These are phyloP conservation scores for Silene uniflora DNA, from an alignment of 148 eudicot genomes.

Conservation along the genomic window DNA sequence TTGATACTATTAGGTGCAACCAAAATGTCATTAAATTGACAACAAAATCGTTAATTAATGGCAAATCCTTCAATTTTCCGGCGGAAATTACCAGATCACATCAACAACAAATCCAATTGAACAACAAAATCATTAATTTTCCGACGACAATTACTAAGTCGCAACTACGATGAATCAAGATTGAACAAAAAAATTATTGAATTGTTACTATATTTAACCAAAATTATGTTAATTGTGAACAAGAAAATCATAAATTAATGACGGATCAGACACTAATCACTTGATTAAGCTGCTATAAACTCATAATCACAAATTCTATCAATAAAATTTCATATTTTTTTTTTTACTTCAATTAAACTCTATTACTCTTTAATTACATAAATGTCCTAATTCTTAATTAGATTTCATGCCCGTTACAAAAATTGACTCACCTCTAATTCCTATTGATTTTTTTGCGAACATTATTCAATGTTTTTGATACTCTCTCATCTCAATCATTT, in stretches of 20 bases:
- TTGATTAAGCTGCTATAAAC: not conserved
- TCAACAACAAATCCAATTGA: slow-evolving; percentile 24
- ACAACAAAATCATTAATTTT: not conserved
- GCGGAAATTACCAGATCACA: slow-evolving; percentile 73
- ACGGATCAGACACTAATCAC: not conserved
- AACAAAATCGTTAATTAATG: too few species aligned
- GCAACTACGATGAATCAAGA: not conserved
- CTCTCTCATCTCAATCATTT: too few species aligned
- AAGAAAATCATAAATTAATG: not conserved
- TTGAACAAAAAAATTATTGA: not conserved
- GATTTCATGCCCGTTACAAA: too few species aligned
- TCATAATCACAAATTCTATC: not conserved
- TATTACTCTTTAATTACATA: too few species aligned
- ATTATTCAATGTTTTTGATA: too few species aligned
- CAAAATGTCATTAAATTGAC: too few species aligned
- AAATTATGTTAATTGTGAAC: not conserved
- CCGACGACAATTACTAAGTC: not conserved
- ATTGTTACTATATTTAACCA: not conserved
- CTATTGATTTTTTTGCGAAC: too few species aligned
- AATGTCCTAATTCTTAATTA: too few species aligned
- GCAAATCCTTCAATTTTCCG: slow-evolving; percentile 43
- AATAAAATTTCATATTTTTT: not conserved
- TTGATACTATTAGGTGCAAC: too few species aligned
- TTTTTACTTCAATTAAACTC: not conserved
- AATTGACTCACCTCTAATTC: too few species aligned